Conservation (phyloP, 805 yeast species). For the Kazachstania africana region DNA sequence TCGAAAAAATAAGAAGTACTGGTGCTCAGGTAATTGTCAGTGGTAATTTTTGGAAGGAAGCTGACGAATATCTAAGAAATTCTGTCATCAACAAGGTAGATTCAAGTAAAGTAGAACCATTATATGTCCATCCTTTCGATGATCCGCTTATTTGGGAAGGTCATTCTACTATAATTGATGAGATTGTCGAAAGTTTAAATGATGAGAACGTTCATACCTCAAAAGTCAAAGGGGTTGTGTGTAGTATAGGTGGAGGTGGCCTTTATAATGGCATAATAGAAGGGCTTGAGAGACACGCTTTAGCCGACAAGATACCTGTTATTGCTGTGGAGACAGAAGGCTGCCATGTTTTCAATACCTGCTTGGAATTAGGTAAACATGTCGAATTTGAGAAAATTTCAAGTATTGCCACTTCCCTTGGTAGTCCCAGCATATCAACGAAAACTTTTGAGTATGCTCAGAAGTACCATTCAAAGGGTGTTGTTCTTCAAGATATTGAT, state of each 20-base stretch:
- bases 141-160: constrained; percentile 44
- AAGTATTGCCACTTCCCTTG: constrained; percentile 54
- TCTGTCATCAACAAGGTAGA: constrained; percentile 18
- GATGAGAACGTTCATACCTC: constrained; percentile 13
- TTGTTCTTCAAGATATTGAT: constrained; percentile 41
- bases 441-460: constrained; percentile 36
- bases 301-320: constrained; percentile 29
- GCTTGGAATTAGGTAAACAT: constrained; percentile 35
- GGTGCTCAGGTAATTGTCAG: constrained; percentile 41
- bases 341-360: constrained; percentile 44
- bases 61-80: constrained; percentile 33
- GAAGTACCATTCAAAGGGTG: constrained; percentile 30
- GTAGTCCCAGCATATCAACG: constrained; percentile 45
- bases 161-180: constrained; percentile 38
- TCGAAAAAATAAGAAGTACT: constrained; percentile 23
- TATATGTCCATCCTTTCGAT: constrained; percentile 47
- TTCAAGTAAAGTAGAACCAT: constrained; percentile 20
- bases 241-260: constrained; percentile 52
- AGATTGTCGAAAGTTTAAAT: constrained; percentile 23
- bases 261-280: constrained; percentile 39
- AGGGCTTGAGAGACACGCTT: constrained; percentile 30
- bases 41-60: constrained; percentile 39
- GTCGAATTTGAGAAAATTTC: constrained; percentile 34
- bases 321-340: constrained; percentile 50
- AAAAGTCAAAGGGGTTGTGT: constrained; percentile 34